These are phyloP conservation scores for Liquidambar formosana DNA, from an alignment of 164 flowering plant genomes.

Conservation along the genomic window DNA sequence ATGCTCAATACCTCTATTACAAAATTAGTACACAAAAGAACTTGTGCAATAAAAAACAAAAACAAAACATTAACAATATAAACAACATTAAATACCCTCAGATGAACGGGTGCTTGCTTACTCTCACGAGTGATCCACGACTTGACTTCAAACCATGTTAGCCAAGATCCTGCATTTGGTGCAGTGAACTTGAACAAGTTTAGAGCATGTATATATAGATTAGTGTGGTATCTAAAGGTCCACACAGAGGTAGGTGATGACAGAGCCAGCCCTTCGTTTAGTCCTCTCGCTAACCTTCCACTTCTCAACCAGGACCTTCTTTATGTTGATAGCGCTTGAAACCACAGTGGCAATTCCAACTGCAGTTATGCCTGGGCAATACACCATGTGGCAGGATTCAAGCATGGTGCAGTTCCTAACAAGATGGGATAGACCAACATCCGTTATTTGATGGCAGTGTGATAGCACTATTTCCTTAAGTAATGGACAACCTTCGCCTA, in stretches of 20 bases:
- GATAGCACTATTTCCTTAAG: constrained; percentile 79
- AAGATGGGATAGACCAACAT: constrained; percentile 70
- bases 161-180: too few relatives aligned
- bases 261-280: constrained; percentile 62
- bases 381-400: constrained; percentile 86
- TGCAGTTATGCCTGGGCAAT: constrained; percentile 71
- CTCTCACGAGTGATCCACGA: too few relatives aligned
- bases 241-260: constrained; percentile 69
- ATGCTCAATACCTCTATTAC: too few relatives aligned
- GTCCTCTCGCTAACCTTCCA: constrained; percentile 82
- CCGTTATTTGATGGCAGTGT: constrained; percentile 75
- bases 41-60: too few relatives aligned
- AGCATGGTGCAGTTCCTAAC: constrained; percentile 54
- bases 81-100: too few relatives aligned
- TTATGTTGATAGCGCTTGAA: constrained; percentile 66
- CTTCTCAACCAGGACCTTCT: constrained; percentile 79
- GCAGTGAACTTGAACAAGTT: too few relatives aligned
- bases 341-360: constrained; percentile 86
- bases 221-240: constrained; percentile 47
- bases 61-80: too few relatives aligned
- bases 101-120: too few relatives aligned
- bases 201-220: too few relatives aligned
- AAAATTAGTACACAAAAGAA: too few relatives aligned
- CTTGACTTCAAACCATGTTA: too few relatives aligned
- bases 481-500: constrained; percentile 79